Base-by-base conservation (phyloP, 2,329 filamentous ascomycete species). In the Emmonsiellopsis sp. region DNA sequence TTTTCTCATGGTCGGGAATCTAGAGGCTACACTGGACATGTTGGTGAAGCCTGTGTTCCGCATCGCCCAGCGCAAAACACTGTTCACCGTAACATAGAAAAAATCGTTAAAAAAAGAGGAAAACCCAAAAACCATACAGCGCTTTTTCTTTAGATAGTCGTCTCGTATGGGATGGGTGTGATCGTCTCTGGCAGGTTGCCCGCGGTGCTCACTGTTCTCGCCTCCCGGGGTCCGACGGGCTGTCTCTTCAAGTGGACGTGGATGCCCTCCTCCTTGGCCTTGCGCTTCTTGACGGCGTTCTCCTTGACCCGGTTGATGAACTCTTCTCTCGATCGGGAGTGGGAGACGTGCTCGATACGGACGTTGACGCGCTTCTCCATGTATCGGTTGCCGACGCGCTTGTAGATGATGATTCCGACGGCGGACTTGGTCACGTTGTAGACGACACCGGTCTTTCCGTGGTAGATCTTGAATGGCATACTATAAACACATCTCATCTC, bases 321-420 rank as follows among this genome's bases (percentile, higher is more conserved):
- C 76, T 93, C 92, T 70, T 97, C 92, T 73, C 93, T 85, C 70
- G 92, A 97, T 75, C 93, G 87, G 66, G 92, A 97, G 73, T 88
- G 87, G 71, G 79, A 78, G 78, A 98, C 83, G 86, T 98, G 93
- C 86, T 98, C 93, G 77, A 97, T 78, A 74, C 93, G 89, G 79
- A 98, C 82, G 85, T 95, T 97, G 82, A 98, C 85, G 76, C 93
- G 92, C 90, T 98, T 98, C 88, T 98, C 93, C 75, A 98, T 83
- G 85, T 96, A 98, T 72, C 92, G 88, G 86, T 97, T 93, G 80
- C 91, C 90, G 75, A 98, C 93, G 77, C 94, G 89, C 85, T 95
- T 96, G 87, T 95, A 92, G 79, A 98, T 88, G 80, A 98, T 96
- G 77, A 98, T 87, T 71, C 93, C 93, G 74, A 98, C 90, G 63